Evolutionary conservation across 2,329 filamentous ascomycete genomes (phyloP).

Genomic region (Hymenoscyphus fructigenus): DNA sequence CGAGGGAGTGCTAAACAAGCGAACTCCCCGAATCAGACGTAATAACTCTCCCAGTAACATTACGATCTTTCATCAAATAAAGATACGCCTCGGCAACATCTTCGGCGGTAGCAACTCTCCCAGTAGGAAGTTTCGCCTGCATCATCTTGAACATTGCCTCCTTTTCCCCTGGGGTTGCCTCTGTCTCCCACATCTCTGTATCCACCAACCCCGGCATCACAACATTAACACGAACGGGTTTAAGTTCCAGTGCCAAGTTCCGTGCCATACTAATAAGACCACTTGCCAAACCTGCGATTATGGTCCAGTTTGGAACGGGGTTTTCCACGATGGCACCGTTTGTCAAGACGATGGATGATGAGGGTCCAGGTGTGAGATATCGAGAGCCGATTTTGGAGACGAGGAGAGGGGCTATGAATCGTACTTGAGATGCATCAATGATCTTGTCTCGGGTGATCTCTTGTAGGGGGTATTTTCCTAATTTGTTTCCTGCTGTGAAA

Average conservation of each 20-base stretch:
- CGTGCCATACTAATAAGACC: constrained; percentile 54
- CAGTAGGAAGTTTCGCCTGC: not conserved
- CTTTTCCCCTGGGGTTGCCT: constrained; percentile 9
- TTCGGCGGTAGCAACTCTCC: constrained; percentile 29
- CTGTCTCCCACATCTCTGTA: constrained; percentile 46
- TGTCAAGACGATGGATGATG: constrained; percentile 25
- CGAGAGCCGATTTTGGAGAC: constrained; percentile 28
- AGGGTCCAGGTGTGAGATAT: constrained; percentile 22
- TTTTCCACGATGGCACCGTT: constrained; percentile 21
- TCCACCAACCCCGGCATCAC: constrained; percentile 55
- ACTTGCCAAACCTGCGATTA: constrained; percentile 48
- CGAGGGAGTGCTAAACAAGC: constrained; percentile 14
- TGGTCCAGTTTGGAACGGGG: constrained; percentile 41
- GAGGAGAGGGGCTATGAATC: constrained; percentile 30
- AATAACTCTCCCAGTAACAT: constrained; percentile 38
- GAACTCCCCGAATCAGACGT: constrained; percentile 20
- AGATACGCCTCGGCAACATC: constrained; percentile 46
- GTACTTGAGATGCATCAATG: constrained; percentile 22
- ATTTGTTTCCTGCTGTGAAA: constrained; percentile 29
- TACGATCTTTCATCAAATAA: constrained; percentile 45
- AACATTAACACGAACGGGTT: constrained; percentile 62
- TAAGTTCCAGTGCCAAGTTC: constrained; percentile 60
- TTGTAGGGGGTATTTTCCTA: constrained; percentile 11
- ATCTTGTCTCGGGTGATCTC: constrained; percentile 24
- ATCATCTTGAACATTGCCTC: not conserved